Conservation (phyloP, 495 filamentous ascomycete genomes). For the Amniculicola lignicola region DNA sequence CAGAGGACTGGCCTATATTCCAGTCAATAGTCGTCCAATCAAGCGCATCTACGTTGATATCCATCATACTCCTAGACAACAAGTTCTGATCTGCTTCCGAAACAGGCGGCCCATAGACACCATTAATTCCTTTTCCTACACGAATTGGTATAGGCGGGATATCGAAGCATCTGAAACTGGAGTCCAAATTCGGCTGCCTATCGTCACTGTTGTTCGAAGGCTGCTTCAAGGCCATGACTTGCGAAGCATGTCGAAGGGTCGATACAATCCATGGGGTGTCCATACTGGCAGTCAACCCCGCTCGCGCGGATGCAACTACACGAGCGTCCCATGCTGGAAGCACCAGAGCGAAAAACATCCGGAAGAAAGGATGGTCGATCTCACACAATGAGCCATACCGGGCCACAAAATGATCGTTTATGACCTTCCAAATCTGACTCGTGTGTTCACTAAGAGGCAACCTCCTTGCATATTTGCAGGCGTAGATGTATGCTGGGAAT, state of each 20-base stretch:
- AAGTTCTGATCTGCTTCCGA: no score
- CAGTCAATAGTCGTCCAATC: no score
- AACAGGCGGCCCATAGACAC: no score
- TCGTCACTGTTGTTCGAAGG: no score
- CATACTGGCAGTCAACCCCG: constrained; percentile 29
- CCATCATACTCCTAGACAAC: no score
- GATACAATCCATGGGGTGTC: constrained; percentile 45
- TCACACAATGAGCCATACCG: constrained; percentile 32
- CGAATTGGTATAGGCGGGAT: no score
- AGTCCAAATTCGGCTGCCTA: no score
- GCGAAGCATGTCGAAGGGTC: constrained; percentile 40
- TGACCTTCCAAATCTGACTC: constrained; percentile 46
- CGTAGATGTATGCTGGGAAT: constrained; percentile 51
- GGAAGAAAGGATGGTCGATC: constrained; percentile 42
- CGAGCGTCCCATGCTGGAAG: constrained; percentile 49
- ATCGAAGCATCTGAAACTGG: no score
- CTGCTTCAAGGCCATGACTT: no score
- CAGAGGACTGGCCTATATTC: no score
- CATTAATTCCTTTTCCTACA: no score
- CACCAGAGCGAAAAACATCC: constrained; percentile 46
- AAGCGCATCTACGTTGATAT: no score
- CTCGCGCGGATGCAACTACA: constrained; percentile 22
- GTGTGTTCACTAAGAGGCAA: constrained; percentile 41
- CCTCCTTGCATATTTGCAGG: constrained; percentile 48
- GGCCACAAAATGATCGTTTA: constrained; percentile 52